Evolutionary conservation across 108 stramenopile species (phyloP).

Genomic region (Skeletonema menzelii): DNA sequence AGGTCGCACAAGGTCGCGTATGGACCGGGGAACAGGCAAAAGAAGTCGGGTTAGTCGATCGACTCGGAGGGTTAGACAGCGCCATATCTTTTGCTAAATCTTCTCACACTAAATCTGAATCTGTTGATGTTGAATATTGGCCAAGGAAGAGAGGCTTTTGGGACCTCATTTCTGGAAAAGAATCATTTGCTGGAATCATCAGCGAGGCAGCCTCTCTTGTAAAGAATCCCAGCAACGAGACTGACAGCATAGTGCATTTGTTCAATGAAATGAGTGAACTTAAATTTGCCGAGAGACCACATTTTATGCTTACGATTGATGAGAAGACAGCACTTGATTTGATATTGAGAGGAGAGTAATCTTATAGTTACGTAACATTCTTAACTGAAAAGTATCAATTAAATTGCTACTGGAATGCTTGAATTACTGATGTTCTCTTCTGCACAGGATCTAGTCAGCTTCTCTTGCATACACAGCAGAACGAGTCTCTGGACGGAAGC

Average conservation of each 20-base stretch:
- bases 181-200: not conserved
- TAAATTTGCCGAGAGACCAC: constrained; percentile 18
- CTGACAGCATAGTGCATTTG: not conserved
- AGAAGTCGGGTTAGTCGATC: constrained; percentile 66
- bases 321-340: constrained; percentile 30
- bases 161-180: not conserved
- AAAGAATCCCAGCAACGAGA: not conserved
- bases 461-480: constrained; percentile 42
- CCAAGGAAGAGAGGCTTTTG: constrained; percentile 34
- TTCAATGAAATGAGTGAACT: constrained; percentile 1
- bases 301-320: constrained; percentile 38
- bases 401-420: not conserved
- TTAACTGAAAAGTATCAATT: not conserved
- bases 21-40: constrained; percentile 83
- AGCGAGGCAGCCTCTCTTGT: not conserved
- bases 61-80: constrained; percentile 66
- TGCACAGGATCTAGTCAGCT: constrained; percentile 6
- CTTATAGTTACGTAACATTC: not conserved
- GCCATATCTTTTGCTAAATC: constrained; percentile 73
- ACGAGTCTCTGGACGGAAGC: constrained; percentile 36
- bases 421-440: not conserved
- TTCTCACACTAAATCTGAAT: constrained; percentile 40
- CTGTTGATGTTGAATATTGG: constrained; percentile 55
- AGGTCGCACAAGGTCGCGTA: constrained; percentile 69
- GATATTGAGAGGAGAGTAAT: constrained; percentile 16